phyloP scores from a whole-genome alignment of 192 early-diverging fungal genomes.

The Phycomyces blakesleeanus region DNA sequence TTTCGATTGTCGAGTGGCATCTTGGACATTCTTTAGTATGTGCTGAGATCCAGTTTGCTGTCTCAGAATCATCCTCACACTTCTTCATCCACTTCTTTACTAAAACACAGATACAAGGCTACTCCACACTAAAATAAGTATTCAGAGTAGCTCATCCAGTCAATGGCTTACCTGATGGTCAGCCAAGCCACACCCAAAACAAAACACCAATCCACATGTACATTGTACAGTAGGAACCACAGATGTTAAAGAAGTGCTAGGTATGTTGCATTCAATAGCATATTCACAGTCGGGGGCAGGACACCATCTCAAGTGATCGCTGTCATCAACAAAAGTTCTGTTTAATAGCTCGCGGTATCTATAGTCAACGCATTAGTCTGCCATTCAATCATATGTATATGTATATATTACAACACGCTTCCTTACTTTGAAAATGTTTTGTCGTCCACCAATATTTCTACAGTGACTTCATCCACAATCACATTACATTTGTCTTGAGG shows the following conservation, averaged over 20 bases:
- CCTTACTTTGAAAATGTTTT: conserved; percentile 37
- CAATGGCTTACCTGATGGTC: conserved; percentile 61
- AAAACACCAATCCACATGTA: conserved; percentile 75
- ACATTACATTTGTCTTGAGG: conserved; percentile 69
- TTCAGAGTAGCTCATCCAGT: too few species aligned
- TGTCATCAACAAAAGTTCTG: conserved; percentile 91
- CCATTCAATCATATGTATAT: neutral
- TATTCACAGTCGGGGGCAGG: conserved; percentile 94
- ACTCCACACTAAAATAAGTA: conserved; percentile 14
- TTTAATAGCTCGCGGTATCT: conserved; percentile 78
- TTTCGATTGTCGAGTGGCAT: conserved; percentile 95
- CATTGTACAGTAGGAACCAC: conserved; percentile 89
- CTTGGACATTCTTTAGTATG: conserved; percentile 95
- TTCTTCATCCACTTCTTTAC: conserved; percentile 69
- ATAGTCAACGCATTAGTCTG: neutral
- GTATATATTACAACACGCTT: neutral
- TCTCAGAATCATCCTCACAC: conserved; percentile 97
- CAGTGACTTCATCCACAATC: conserved; percentile 80
- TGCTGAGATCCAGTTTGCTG: conserved; percentile 94
- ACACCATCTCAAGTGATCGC: conserved; percentile 82
- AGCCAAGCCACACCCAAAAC: conserved; percentile 85
- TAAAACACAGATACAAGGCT: conserved; percentile 78
- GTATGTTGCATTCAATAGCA: conserved; percentile 86
- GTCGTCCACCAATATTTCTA: conserved; percentile 62
- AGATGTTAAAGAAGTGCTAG: conserved; percentile 55